phyloP scores from a whole-genome alignment of 176 grass and related monocot species.

The Zea luxurians region DNA sequence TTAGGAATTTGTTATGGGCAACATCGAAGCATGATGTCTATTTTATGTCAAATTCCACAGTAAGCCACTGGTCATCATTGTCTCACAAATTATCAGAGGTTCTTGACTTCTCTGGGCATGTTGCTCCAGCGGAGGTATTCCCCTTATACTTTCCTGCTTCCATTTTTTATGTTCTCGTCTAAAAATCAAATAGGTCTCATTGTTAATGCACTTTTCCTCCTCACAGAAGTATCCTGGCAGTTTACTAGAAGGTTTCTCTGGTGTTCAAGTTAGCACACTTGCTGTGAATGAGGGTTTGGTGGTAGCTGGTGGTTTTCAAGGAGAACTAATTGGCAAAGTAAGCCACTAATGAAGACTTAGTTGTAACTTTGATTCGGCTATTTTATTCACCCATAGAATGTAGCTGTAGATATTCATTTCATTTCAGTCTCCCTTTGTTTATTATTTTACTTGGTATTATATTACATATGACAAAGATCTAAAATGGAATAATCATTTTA shows the following conservation, averaged over 20 bases:
- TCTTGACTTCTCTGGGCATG: conserved; percentile 74
- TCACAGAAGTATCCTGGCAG: conserved; percentile 75
- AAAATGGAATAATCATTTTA: not conserved
- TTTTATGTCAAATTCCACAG: conserved; percentile 78
- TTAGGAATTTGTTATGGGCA: conserved; percentile 95
- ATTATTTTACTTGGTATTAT: conserved; percentile 1
- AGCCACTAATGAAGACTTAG: conserved; percentile 2
- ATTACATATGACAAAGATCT: conserved; percentile 1
- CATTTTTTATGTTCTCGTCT: not conserved
- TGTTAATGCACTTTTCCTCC: conserved; percentile 29
- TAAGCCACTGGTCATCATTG: conserved; percentile 88
- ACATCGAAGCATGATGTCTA: conserved; percentile 95
- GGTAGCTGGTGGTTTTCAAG: conserved; percentile 92
- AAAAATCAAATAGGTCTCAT: not conserved
- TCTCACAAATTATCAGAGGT: conserved; percentile 51
- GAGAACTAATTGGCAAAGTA: conserved; percentile 91
- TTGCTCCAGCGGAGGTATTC: conserved; percentile 81
- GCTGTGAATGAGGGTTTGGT: conserved; percentile 79
- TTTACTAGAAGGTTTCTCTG: conserved; percentile 76
- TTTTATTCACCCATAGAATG: not conserved
- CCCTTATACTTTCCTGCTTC: conserved; percentile 18
- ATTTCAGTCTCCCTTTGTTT: not conserved
- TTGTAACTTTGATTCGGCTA: not conserved
- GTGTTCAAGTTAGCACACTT: conserved; percentile 86
- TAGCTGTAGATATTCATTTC: not conserved